phyloP scores from a whole-genome alignment of 2,329 filamentous ascomycete genomes.

The Huntiella abstrusa region DNA sequence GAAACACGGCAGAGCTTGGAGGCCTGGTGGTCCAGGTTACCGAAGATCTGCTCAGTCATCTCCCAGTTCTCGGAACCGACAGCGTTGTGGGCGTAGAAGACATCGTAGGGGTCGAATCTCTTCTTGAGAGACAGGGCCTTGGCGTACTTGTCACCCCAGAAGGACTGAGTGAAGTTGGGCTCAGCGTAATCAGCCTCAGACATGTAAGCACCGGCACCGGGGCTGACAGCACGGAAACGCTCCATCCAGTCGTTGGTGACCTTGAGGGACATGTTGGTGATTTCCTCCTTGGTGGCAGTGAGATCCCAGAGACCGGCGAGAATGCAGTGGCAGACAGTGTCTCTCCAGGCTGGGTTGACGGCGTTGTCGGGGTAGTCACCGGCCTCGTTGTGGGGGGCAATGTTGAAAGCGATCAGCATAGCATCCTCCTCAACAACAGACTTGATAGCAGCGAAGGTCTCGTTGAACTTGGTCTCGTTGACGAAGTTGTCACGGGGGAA shows the following conservation, averaged over 20 bases:
- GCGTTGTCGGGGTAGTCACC: conserved; percentile 18
- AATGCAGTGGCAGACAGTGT: conserved; percentile 18
- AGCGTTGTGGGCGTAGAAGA: conserved; percentile 29
- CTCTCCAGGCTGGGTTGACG: conserved; percentile 27
- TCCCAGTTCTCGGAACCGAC: conserved; percentile 34
- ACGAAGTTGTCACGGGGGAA: conserved; percentile 16
- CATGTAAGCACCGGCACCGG: conserved; percentile 26
- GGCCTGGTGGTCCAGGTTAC: conserved; percentile 18
- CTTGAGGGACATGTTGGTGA: conserved; percentile 12
- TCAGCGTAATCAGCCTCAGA: conserved; percentile 33
- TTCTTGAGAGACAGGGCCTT: conserved; percentile 26
- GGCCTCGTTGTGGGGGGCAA: conserved; percentile 16
- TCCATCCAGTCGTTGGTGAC: conserved; percentile 13
- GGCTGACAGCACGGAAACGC: conserved; percentile 19
- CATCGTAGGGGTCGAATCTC: conserved; percentile 24
- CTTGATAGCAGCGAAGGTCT: conserved; percentile 17
- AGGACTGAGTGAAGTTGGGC: conserved; percentile 25
- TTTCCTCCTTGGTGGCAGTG: neutral
- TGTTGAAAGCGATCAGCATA: conserved; percentile 19
- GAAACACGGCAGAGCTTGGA: conserved; percentile 19
- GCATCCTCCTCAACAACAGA: conserved; percentile 20
- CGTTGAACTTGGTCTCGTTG: conserved; percentile 14
- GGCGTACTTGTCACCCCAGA: conserved; percentile 29
- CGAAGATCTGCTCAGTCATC: conserved; percentile 16
- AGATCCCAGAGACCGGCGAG: conserved; percentile 14